Conservation (phyloP, 1,284 basidiomycete species). For the Cutaneotrichosporon sp. region DNA sequence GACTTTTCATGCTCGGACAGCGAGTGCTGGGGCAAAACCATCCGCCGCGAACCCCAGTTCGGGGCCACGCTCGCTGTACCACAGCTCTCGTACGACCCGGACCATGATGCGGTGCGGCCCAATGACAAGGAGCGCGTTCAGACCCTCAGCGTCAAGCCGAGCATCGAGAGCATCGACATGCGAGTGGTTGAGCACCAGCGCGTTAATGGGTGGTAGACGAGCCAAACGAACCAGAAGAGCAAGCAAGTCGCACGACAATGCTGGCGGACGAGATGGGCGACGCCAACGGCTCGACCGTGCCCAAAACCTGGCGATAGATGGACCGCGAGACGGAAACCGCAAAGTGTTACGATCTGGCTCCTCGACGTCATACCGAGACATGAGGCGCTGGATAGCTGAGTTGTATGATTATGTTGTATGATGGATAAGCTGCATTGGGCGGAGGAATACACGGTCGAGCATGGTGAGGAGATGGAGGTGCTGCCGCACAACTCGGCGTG, state of each 20-base stretch:
- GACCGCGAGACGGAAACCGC: no score
- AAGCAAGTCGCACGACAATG: no score
- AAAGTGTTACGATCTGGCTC: no score
- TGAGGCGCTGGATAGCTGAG: no score
- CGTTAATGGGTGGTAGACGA: background rate
- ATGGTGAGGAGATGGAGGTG: background rate
- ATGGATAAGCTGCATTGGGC: no score
- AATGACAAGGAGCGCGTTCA: background rate
- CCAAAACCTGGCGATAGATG: no score
- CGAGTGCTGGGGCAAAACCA: slow-evolving; percentile 2
- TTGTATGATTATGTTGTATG: no score
- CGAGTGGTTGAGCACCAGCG: background rate
- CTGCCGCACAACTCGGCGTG: background rate
- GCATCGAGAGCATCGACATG: background rate
- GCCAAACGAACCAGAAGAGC: background rate
- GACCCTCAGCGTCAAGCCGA: background rate
- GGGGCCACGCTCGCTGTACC: background rate
- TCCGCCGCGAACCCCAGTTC: background rate
- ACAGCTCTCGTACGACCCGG: background rate
- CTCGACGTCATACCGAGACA: no score
- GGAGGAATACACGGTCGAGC: background rate
- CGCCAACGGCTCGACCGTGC: no score
- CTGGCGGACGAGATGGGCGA: no score
- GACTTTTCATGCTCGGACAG: background rate
- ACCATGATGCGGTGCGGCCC: background rate